A percentile compares a stretch with the other conserved stretches of the same genome.
These are phyloP conservation scores for Viola odorata DNA, from an alignment of 345 rosid genomes.

Conservation along the genomic window DNA sequence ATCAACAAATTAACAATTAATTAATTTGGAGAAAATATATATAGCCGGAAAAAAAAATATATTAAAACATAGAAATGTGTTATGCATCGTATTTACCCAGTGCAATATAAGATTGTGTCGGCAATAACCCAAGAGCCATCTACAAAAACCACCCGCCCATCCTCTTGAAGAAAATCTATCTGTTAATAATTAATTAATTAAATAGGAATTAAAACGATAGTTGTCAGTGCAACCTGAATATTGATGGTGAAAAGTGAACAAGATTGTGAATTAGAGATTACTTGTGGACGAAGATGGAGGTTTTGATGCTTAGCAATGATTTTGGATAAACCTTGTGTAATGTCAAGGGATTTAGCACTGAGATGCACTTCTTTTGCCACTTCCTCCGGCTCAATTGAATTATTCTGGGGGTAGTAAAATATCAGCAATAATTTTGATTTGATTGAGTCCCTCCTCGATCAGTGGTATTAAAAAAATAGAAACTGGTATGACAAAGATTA, in stretches of 20 bases:
- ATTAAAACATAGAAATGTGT: too few species aligned
- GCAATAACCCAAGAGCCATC: constrained; percentile 63
- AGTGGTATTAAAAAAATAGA: too few species aligned
- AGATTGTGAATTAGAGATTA: too few species aligned
- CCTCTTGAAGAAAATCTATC: constrained; percentile 61
- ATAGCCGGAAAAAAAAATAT: too few species aligned
- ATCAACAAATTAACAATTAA: too few species aligned
- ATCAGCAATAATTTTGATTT: too few species aligned
- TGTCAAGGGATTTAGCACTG: constrained; percentile 55
- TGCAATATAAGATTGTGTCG: constrained; percentile 76
- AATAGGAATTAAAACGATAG: too few species aligned
- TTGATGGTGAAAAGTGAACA: neutral
- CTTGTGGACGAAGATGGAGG: constrained; percentile 63
- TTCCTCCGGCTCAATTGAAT: constrained; percentile 77
- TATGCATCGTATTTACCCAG: constrained; percentile 50
- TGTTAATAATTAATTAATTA: constrained; percentile 15
- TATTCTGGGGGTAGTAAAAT: too few species aligned
- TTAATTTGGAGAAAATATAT: too few species aligned
- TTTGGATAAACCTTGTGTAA: constrained; percentile 62
- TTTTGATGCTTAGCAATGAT: constrained; percentile 58
- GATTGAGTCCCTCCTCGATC: too few species aligned
- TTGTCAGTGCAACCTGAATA: too few species aligned
- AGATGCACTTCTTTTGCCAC: constrained; percentile 75
- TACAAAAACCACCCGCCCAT: constrained; percentile 54
- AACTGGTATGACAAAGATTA: too few species aligned